phyloP scores from a whole-genome alignment of 2,329 filamentous ascomycete genomes.

The Didymellaceae sp. region DNA sequence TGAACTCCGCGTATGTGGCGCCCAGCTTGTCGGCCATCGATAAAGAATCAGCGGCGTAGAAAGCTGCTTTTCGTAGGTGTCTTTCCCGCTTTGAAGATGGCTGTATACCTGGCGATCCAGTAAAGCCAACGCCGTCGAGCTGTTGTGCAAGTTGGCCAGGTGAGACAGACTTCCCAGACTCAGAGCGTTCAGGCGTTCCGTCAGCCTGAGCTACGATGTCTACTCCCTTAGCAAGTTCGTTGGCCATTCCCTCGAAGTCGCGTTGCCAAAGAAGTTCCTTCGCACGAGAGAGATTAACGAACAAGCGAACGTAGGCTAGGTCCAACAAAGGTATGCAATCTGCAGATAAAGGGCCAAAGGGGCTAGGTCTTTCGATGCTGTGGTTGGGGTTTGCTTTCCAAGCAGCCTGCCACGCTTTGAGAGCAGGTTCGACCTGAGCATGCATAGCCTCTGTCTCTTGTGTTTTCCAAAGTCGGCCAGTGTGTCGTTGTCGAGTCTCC shows the following conservation, averaged over 20 bases:
- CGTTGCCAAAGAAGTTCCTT: slow-evolving; percentile 95
- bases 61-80: slow-evolving; percentile 91
- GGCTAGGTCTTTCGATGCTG: slow-evolving; percentile 82
- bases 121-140: slow-evolving; percentile 40
- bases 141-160: slow-evolving; percentile 30
- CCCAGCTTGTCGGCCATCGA: slow-evolving; percentile 86
- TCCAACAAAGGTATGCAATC: slow-evolving; percentile 92
- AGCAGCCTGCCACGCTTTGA: slow-evolving; percentile 92
- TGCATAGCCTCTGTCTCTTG: slow-evolving; percentile 97
- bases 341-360: slow-evolving; percentile 83
- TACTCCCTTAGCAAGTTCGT: slow-evolving; percentile 79
- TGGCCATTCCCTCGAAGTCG: slow-evolving; percentile 89
- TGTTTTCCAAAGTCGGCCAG: slow-evolving; percentile 86
- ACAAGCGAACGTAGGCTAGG: slow-evolving; percentile 88
- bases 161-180: slow-evolving; percentile 35
- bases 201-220: slow-evolving; percentile 78
- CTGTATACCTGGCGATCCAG: slow-evolving; percentile 37
- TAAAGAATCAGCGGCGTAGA: slow-evolving; percentile 90
- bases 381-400: slow-evolving; percentile 89
- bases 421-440: slow-evolving; percentile 87
- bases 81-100: slow-evolving; percentile 76
- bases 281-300: slow-evolving; percentile 88
- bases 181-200: slow-evolving; percentile 59
- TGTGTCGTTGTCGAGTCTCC: slow-evolving; percentile 91
- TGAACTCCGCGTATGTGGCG: slow-evolving; percentile 82